Base-by-base conservation (phyloP, 306 rosid species). In the Delonix regia region DNA sequence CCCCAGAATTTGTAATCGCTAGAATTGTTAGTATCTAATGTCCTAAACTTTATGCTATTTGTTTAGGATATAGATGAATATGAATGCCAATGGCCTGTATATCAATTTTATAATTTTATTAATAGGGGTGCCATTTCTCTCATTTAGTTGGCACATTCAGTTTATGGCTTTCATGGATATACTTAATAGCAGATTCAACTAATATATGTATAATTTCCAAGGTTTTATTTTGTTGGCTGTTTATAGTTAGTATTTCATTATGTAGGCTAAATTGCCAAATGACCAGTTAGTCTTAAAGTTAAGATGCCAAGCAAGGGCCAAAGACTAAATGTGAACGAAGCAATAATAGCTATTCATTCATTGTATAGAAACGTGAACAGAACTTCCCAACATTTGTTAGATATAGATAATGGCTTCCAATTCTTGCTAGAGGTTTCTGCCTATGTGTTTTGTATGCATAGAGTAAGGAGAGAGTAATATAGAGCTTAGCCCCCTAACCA, bases 1-100 rank as follows among this genome's bases (percentile, higher is more conserved):
- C 61, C 60, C 33, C 22, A 52, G 25, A 79, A 73, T 73, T 80
- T 74, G 55, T 12, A 80, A 33, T 25, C 1, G 45, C 24, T 44
- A 71, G 28, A 55, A 57, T 21, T 57, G 47, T 30, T 3, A 55
- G 33, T 67, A 36, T 19, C 38, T 59, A 34, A 21, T 44, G 47
- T 60, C 44, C 69, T 16, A 18, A 36, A 52, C 1, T 69, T 28
- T 27, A 44, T 68, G 38, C 11, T 61, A 12, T 33, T 61, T 57
- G 34, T 57, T 61, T 61, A 18, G n/a, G 12, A 6, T 9, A 34
- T 33, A 14, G 39, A 56, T 57, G n/a, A 62, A 61, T 36, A 44
- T 38, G 44, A 77, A 36, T 38, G 30, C 5, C 48, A 34, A 8
- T 39, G 15, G 22, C 16, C 53, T 14, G 14, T 24, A 76, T 33